phyloP scores from a whole-genome alignment of 768 basidiomycete species.

The Lactarius quietus region DNA sequence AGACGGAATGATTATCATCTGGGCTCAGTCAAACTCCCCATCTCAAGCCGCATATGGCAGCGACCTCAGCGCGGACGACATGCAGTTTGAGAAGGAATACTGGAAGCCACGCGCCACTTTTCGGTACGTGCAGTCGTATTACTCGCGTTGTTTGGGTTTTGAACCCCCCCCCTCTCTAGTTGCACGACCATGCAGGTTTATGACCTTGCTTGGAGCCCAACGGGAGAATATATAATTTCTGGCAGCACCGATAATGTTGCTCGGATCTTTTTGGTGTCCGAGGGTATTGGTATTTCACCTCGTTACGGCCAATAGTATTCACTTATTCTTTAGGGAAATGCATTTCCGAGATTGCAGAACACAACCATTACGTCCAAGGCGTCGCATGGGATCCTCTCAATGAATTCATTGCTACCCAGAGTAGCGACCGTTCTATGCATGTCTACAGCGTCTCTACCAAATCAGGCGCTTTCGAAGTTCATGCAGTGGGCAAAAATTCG shows the following conservation, averaged over 20 bases:
- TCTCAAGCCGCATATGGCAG: slow-evolving; percentile 76
- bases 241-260: slow-evolving; percentile 97
- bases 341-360: slow-evolving; percentile 87
- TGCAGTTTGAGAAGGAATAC: slow-evolving; percentile 88
- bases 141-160: not conserved
- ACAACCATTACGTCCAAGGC: slow-evolving; percentile 96
- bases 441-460: slow-evolving; percentile 82
- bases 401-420: slow-evolving; percentile 96
- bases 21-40: slow-evolving; percentile 79
- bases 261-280: slow-evolving; percentile 68
- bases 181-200: slow-evolving; percentile 96
- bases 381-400: slow-evolving; percentile 99
- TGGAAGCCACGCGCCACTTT: slow-evolving; percentile 91
- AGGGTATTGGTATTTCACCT: slow-evolving; percentile 34
- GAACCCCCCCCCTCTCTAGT: slow-evolving; percentile 40
- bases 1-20: slow-evolving; percentile 98
- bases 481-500: slow-evolving; percentile 86
- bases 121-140: slow-evolving; percentile 46
- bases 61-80: slow-evolving; percentile 71
- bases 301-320: slow-evolving; percentile 3
- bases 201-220: slow-evolving; percentile 96
- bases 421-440: slow-evolving; percentile 94
- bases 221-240: slow-evolving; percentile 90
- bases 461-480: slow-evolving; percentile 80
- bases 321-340: slow-evolving; percentile 61